Base-by-base conservation (phyloP, 208 protist species). In the Trypanosomatidae sp. region DNA sequence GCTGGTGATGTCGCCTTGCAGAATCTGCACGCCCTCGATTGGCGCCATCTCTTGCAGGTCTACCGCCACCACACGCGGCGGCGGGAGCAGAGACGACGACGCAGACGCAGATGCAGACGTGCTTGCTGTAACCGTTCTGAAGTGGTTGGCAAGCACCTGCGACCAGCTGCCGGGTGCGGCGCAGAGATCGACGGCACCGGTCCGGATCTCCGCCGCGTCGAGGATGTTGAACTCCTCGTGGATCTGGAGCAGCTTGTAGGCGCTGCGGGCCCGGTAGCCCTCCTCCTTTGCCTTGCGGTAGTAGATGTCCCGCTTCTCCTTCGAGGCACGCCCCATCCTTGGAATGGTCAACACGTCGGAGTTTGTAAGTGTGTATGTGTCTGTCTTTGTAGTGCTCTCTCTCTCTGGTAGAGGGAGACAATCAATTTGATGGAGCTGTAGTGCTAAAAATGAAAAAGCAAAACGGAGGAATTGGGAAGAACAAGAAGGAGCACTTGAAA, bases 281-380 rank as follows among this genome's bases (percentile, higher is more conserved):
- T 99, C 98, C 81, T 99, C 98, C 83, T 99, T 99, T 9, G 99
- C 99, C 64, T 99, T 98, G 74, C 99, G 95, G 88, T 99, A 99
- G 85, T 99, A 99, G 19, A 99, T 98, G 80, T 99, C 99, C 39
- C 98, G 88, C 84, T 99, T 99, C 79, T 99, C 98, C 78, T 99
- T 99, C 30, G 93, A 98, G n/a, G n/a, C n/a, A n/a, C n/a, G n/a
- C n/a, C n/a, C n/a, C n/a, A n/a, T n/a, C n/a, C n/a, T n/a, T n/a
- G n/a, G n/a, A n/a, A n/a, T n/a, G n/a, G n/a, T n/a, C n/a, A n/a
- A n/a, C n/a, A n/a, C n/a, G n/a, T n/a, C n/a, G n/a, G n/a, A n/a
- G n/a, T n/a, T n/a, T n/a, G n/a, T n/a, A n/a, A n/a, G n/a, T n/a
- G n/a, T n/a, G n/a, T n/a, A n/a, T n/a, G n/a, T n/a, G n/a, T n/a